Percentiles rank a stretch among this genome's conserved stretches.
Conservation (phyloP, 2,329 filamentous ascomycete genomes). For the Hymenoscyphus salicellus region DNA sequence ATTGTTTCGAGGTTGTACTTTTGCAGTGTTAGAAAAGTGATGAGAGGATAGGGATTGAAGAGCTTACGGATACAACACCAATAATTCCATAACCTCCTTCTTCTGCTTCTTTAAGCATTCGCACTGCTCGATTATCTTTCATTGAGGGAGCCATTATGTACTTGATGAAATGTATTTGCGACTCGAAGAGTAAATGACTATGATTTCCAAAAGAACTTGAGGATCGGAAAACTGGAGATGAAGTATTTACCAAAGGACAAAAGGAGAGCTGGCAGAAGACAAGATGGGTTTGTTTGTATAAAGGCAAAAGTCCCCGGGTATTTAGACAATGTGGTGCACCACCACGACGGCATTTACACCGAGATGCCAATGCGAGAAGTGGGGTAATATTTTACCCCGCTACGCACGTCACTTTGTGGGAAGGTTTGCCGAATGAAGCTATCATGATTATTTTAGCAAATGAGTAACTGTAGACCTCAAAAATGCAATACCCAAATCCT, state of each 20-base stretch:
- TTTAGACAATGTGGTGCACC: background rate
- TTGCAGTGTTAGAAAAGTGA: background rate
- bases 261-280: background rate
- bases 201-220: background rate
- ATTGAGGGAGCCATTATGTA: slow-evolving; percentile 13
- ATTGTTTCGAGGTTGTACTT: slow-evolving; percentile 69
- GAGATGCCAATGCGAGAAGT: background rate
- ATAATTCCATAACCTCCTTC: slow-evolving; percentile 54
- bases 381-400: slow-evolving; percentile 8
- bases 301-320: background rate
- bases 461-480: background rate
- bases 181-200: background rate
- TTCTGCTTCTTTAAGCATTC: slow-evolving; percentile 52
- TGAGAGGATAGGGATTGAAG: background rate
- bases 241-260: background rate
- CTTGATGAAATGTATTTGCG: background rate
- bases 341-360: background rate
- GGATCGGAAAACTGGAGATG: background rate
- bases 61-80: slow-evolving; percentile 45
- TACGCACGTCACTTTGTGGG: background rate
- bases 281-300: background rate
- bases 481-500: background rate
- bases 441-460: background rate
- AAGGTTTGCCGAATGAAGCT: slow-evolving; percentile 13
- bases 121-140: slow-evolving; percentile 14